A percentile compares a stretch with the other conserved stretches of the same genome.
Evolutionary conservation across 2,329 filamentous ascomycete species (phyloP).

Genomic region (Microcera coccophila): DNA sequence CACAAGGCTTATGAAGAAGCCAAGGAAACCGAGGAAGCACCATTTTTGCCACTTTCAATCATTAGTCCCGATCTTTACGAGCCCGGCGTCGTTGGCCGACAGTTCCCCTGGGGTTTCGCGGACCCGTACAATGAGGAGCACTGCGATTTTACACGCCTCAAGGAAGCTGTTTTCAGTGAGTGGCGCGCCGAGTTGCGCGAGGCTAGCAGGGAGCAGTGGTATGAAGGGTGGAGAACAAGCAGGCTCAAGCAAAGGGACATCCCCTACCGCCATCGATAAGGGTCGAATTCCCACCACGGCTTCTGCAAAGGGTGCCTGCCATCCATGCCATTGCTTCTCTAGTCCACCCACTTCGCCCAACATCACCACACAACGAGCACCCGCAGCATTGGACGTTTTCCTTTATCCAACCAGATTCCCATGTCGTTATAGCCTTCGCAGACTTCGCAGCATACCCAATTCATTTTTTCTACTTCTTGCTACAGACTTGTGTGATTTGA

Average conservation of each 20-base stretch:
- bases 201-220: conserved; percentile 87
- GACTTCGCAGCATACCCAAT: conserved; percentile 36
- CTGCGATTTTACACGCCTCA: conserved; percentile 88
- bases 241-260: conserved; percentile 55
- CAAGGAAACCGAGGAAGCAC: conserved; percentile 53
- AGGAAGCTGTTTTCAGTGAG: conserved; percentile 87
- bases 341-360: conserved; percentile 6
- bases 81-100: conserved; percentile 71
- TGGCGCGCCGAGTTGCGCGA: conserved; percentile 91
- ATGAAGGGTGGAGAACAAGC: conserved; percentile 87
- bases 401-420: conserved; percentile 18
- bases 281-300: conserved; percentile 3
- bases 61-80: conserved; percentile 93
- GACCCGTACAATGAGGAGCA: conserved; percentile 88
- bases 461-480: conserved; percentile 9
- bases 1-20: conserved; percentile 45
- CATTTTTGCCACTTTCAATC: conserved; percentile 83
- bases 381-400: conserved; percentile 17
- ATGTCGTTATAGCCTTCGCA: conserved; percentile 22
- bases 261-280: conserved; percentile 35
- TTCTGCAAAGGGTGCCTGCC: conserved; percentile 6
- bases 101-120: conserved; percentile 95
- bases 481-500: conserved; percentile 5
- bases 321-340: conserved; percentile 8
- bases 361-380: conserved; percentile 17